Conservation (phyloP, 306 rosid species). For the Malus orientalis region DNA sequence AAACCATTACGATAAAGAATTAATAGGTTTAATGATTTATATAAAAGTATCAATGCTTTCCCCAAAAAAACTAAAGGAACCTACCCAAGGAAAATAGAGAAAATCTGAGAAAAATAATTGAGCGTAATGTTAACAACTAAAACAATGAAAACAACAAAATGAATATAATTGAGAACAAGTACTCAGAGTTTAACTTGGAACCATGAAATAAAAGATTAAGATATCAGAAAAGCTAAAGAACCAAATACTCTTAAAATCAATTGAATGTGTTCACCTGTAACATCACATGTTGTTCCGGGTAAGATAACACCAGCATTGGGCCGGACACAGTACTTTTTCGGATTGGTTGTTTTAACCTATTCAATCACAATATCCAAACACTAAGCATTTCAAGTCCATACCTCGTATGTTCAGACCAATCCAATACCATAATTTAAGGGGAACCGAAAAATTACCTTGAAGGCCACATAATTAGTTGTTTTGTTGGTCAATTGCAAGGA, state of each 20-base stretch:
- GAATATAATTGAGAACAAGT: not conserved
- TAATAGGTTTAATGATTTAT: not conserved
- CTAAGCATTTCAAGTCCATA: not conserved
- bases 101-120: not conserved
- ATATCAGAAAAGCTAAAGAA: not conserved
- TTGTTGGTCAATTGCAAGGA: constrained; percentile 44
- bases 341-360: constrained; percentile 47
- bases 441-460: constrained; percentile 26
- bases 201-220: too few species aligned
- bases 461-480: constrained; percentile 36
- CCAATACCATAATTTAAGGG: not conserved
- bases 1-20: not conserved
- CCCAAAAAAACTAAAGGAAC: not conserved
- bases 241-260: not conserved
- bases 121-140: not conserved
- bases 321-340: constrained; percentile 41
- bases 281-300: constrained; percentile 30
- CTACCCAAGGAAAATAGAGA: not conserved
- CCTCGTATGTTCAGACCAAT: not conserved
- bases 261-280: constrained; percentile 27
- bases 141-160: not conserved
- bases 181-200: not conserved
- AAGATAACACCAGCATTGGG: constrained; percentile 40
- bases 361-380: not conserved
- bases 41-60: not conserved